These are phyloP conservation scores for Chaetomium cochliodes DNA, from an alignment of 495 filamentous ascomycete species.

Conservation along the genomic window DNA sequence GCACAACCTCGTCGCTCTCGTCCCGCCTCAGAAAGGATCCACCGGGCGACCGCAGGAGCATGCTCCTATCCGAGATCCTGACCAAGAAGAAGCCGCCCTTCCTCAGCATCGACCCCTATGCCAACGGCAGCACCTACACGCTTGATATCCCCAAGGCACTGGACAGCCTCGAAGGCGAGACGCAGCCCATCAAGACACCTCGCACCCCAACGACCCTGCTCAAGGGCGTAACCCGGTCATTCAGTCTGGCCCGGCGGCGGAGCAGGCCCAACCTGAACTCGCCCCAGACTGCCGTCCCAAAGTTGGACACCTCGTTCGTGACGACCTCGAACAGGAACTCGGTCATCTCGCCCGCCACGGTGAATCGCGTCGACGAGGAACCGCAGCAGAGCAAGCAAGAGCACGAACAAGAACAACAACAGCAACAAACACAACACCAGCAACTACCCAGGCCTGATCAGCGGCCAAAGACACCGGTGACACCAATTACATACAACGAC, in stretches of 20 bases:
- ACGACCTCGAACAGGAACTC: conserved; percentile 20
- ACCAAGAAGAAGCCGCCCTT: conserved; percentile 42
- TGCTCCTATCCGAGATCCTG: conserved; percentile 38
- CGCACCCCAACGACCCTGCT: conserved; percentile 44
- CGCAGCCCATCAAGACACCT: conserved; percentile 30
- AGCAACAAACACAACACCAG: conserved; percentile 19
- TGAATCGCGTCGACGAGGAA: conserved; percentile 12
- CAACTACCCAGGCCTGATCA: conserved; percentile 17
- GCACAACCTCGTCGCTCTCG: conserved; percentile 27
- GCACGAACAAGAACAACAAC: conserved; percentile 4
- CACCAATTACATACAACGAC: conserved; percentile 43
- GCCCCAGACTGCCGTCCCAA: conserved; percentile 22
- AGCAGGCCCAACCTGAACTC: conserved; percentile 45
- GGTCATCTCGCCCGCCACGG: conserved; percentile 21
- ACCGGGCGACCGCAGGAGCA: conserved; percentile 37
- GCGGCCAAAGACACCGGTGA: conserved; percentile 31
- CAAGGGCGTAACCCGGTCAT: conserved; percentile 45
- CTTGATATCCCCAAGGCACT: conserved; percentile 34
- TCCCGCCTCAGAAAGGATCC: not conserved
- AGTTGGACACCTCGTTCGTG: conserved; percentile 17
- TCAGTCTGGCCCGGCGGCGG: conserved; percentile 48
- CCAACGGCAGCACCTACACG: conserved; percentile 39
- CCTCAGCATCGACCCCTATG: conserved; percentile 50
- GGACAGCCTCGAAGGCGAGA: conserved; percentile 27
- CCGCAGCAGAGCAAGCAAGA: too few relatives aligned